phyloP scores from a whole-genome alignment of 495 filamentous ascomycete genomes.

The Endocarpon pusillum region DNA sequence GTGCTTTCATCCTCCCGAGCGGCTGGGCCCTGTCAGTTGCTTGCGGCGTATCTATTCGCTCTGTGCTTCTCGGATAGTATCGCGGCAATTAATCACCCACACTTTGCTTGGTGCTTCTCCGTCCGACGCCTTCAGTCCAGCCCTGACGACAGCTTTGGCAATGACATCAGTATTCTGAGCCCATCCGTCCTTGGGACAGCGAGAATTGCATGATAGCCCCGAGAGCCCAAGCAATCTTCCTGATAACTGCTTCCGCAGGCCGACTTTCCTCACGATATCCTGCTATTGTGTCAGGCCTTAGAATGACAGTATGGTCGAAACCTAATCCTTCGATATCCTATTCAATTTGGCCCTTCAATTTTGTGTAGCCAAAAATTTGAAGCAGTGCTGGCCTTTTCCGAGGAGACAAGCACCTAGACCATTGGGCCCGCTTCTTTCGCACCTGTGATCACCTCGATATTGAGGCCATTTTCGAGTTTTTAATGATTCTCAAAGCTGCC shows the following conservation, averaged over 20 bases:
- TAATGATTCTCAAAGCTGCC: constrained; percentile 57
- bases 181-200: constrained; percentile 40
- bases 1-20: no score
- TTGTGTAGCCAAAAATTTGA: constrained; percentile 36
- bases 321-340: constrained; percentile 50
- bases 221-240: constrained; percentile 28
- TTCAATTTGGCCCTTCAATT: constrained; percentile 73
- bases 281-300: constrained; percentile 61
- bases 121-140: constrained; percentile 28
- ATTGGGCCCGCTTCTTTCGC: constrained; percentile 45
- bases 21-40: no score
- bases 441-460: constrained; percentile 47
- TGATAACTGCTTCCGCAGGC: constrained; percentile 22
- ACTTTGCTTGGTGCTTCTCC: constrained; percentile 30
- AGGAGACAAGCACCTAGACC: constrained; percentile 53
- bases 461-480: constrained; percentile 61
- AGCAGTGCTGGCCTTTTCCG: constrained; percentile 28
- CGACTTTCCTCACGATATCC: constrained; percentile 46
- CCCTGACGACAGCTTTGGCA: constrained; percentile 49
- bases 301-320: constrained; percentile 57
- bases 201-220: constrained; percentile 36
- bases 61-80: no score
- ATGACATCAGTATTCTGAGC: constrained; percentile 65
- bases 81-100: constrained; percentile 21
- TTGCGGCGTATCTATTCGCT: no score